Evolutionary conservation across 345 rosid genomes (phyloP).

Genomic region (Heritiera littoralis): DNA sequence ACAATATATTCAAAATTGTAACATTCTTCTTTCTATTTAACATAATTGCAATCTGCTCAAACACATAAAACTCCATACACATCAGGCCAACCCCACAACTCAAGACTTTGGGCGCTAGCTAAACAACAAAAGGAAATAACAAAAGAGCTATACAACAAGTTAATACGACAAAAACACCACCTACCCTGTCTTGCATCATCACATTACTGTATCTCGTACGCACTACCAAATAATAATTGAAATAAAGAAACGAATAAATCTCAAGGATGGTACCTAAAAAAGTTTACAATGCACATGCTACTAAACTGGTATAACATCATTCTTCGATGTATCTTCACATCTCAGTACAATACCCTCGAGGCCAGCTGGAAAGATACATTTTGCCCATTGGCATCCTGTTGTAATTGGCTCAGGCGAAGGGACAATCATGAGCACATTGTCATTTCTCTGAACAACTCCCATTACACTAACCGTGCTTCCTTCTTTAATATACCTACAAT

Average conservation of each 20-base stretch:
- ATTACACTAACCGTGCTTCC: conserved; percentile 96
- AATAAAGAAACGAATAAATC: background rate
- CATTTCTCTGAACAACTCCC: conserved; percentile 93
- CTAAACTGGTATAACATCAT: conserved; percentile 91
- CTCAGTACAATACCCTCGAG: conserved; percentile 91
- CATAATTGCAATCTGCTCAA: too few relatives aligned
- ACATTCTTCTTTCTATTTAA: too few relatives aligned
- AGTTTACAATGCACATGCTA: background rate
- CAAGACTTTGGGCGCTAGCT: too few relatives aligned
- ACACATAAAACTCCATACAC: too few relatives aligned
- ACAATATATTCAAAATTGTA: too few relatives aligned
- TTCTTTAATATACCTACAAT: conserved; percentile 83
- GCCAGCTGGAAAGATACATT: conserved; percentile 78
- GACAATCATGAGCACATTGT: conserved; percentile 95
- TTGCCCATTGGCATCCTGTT: conserved; percentile 88
- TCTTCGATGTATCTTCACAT: conserved; percentile 88
- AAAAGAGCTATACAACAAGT: too few relatives aligned
- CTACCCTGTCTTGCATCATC: too few relatives aligned
- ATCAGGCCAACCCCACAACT: too few relatives aligned
- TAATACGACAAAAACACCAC: too few relatives aligned
- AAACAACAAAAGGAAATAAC: too few relatives aligned
- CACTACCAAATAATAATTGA: background rate
- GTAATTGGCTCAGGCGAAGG: conserved; percentile 78
- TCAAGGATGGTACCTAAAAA: background rate
- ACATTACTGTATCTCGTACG: too few relatives aligned